These are phyloP conservation scores for Vaccinium myrtillus DNA, from an alignment of 148 eudicot genomes.

Conservation along the genomic window DNA sequence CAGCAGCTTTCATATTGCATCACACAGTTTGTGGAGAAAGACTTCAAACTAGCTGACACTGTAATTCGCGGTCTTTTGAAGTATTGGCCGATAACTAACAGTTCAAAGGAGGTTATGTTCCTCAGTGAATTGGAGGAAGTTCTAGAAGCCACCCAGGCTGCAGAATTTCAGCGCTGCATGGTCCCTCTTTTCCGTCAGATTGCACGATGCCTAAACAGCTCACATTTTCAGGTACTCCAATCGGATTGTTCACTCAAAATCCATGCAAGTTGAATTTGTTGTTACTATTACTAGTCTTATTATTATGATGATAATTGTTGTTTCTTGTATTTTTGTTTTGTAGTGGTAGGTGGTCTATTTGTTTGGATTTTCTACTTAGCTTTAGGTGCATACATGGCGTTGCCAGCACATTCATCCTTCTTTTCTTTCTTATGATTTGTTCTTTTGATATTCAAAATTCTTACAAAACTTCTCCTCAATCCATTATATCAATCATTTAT, in stretches of 20 bases:
- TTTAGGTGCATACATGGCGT: conserved; percentile 9
- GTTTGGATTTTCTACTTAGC: neutral
- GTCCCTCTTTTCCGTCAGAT: conserved; percentile 54
- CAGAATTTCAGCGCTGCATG: conserved; percentile 55
- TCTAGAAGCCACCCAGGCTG: conserved; percentile 49
- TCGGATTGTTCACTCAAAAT: neutral
- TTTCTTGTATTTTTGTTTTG: neutral
- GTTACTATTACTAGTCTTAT: neutral
- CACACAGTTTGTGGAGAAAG: conserved; percentile 55
- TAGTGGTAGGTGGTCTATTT: neutral
- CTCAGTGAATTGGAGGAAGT: conserved; percentile 58
- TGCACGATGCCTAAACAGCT: conserved; percentile 44
- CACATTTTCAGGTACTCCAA: conserved; percentile 49
- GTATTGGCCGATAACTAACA: conserved; percentile 56
- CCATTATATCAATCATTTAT: neutral
- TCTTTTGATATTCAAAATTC: neutral
- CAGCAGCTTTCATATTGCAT: conserved; percentile 53
- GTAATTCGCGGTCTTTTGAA: conserved; percentile 51
- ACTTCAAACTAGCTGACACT: conserved; percentile 50
- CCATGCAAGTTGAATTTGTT: neutral
- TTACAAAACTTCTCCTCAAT: neutral
- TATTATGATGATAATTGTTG: neutral
- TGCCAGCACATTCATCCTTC: neutral
- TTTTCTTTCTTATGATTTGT: neutral
- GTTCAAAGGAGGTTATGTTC: conserved; percentile 59